phyloP scores from a whole-genome alignment of 768 basidiomycete genomes.

The Strobilomyces dryophilus region DNA sequence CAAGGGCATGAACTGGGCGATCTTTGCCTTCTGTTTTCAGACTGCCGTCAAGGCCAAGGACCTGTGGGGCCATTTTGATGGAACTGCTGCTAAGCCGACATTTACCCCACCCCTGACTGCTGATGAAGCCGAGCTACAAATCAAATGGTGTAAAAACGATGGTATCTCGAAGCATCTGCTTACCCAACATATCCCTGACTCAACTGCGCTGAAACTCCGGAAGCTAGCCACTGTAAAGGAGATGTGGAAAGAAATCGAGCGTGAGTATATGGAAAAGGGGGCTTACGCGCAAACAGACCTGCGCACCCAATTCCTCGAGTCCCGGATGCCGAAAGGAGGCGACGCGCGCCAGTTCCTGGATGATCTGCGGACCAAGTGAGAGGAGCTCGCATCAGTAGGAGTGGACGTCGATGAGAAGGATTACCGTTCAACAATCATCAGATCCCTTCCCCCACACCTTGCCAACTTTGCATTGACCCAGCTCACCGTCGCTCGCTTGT shows the following conservation, averaged over 20 bases:
- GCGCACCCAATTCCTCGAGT: neutral
- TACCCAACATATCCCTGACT: neutral
- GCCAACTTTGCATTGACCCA: neutral
- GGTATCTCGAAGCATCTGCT: neutral
- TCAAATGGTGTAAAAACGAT: neutral
- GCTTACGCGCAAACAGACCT: neutral
- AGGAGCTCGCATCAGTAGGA: neutral
- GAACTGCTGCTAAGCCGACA: too few relatives aligned
- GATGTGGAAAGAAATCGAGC: neutral
- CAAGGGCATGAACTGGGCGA: too few relatives aligned
- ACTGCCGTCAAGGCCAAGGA: too few relatives aligned
- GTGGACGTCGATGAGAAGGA: neutral
- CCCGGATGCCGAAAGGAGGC: neutral
- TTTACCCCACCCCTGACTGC: too few relatives aligned
- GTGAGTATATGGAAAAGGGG: too few relatives aligned
- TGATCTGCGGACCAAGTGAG: neutral
- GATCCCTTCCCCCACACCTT: neutral
- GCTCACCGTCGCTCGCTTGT: neutral
- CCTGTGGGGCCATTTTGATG: too few relatives aligned
- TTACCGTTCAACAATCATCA: neutral
- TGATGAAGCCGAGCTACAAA: too few relatives aligned
- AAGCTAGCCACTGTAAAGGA: neutral
- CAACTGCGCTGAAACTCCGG: neutral
- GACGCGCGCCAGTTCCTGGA: neutral
- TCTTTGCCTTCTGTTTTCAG: too few relatives aligned